Evolutionary conservation across 2,329 filamentous ascomycete species (phyloP).

Genomic region (Aspergillus felis): DNA sequence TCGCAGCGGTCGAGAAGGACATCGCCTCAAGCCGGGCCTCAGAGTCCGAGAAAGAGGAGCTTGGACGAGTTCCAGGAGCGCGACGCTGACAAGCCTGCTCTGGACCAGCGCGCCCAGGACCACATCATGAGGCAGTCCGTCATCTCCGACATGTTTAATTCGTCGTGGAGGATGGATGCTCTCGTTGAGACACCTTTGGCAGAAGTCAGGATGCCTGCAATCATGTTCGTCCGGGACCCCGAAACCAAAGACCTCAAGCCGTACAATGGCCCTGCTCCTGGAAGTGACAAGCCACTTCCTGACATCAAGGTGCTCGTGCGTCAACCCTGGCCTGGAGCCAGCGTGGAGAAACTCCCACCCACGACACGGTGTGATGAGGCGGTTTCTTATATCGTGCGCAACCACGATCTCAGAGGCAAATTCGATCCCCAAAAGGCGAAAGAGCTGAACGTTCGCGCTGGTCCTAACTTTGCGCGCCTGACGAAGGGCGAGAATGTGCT

Average conservation of each 20-base stretch:
- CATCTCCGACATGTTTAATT: slow-evolving; percentile 75
- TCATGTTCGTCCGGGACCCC: slow-evolving; percentile 63
- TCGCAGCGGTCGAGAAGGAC: slow-evolving; percentile 15
- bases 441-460: slow-evolving; percentile 60
- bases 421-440: slow-evolving; percentile 67
- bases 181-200: slow-evolving; percentile 63
- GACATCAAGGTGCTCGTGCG: slow-evolving; percentile 70
- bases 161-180: slow-evolving; percentile 68
- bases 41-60: slow-evolving; percentile 45
- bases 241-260: slow-evolving; percentile 60
- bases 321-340: slow-evolving; percentile 72
- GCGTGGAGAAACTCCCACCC: slow-evolving; percentile 61
- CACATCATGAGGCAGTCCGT: slow-evolving; percentile 57
- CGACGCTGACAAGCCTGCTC: slow-evolving; percentile 1
- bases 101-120: slow-evolving; percentile 32
- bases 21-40: slow-evolving; percentile 22
- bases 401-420: slow-evolving; percentile 71
- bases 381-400: slow-evolving; percentile 82
- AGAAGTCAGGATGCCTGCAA: slow-evolving; percentile 64
- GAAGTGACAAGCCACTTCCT: slow-evolving; percentile 48
- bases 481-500: slow-evolving; percentile 60
- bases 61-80: slow-evolving; percentile 46
- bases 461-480: slow-evolving; percentile 57
- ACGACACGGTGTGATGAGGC: slow-evolving; percentile 64
- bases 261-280: slow-evolving; percentile 67